Conservation (phyloP, 106 monocot species). For the Iris macrosiphon region DNA sequence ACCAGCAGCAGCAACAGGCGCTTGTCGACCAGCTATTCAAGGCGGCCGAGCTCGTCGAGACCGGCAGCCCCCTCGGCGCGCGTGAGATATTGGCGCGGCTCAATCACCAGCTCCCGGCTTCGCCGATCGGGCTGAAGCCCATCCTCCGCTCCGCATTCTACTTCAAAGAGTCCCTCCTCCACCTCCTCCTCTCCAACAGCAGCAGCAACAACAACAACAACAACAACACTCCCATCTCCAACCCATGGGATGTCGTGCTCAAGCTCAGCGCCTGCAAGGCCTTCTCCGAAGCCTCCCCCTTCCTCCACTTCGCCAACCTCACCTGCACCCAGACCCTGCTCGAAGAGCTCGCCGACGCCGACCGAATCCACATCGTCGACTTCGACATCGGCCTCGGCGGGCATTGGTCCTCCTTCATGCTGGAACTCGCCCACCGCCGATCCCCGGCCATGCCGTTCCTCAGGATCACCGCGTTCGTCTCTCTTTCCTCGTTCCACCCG, state of each 20-base stretch:
- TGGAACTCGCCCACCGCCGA: constrained; percentile 41
- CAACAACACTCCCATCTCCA: constrained; percentile 3
- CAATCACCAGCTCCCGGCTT: constrained; percentile 86
- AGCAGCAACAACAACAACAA: too few relatives aligned
- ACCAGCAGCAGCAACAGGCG: constrained; percentile 32
- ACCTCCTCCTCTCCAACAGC: background rate
- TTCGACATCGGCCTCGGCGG: constrained; percentile 81
- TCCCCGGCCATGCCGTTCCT: constrained; percentile 23
- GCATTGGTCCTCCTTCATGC: constrained; percentile 85
- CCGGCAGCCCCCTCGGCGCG: constrained; percentile 65
- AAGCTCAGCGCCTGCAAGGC: constrained; percentile 76
- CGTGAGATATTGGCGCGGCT: constrained; percentile 99
- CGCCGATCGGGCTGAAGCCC: constrained; percentile 48
- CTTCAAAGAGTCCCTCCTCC: constrained; percentile 63
- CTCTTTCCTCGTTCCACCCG: constrained; percentile 46
- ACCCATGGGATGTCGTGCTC: constrained; percentile 49
- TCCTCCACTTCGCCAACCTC: constrained; percentile 82
- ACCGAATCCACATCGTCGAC: constrained; percentile 68
- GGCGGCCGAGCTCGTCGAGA: constrained; percentile 75
- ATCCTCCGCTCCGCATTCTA: constrained; percentile 61
- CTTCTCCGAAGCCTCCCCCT: constrained; percentile 71
- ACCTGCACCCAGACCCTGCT: constrained; percentile 64
- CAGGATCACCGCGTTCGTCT: constrained; percentile 21
- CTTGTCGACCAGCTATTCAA: constrained; percentile 67
- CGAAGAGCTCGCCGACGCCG: constrained; percentile 34